Conservation (phyloP, 495 filamentous ascomycete species). For the Podospora pseudoanserina region DNA sequence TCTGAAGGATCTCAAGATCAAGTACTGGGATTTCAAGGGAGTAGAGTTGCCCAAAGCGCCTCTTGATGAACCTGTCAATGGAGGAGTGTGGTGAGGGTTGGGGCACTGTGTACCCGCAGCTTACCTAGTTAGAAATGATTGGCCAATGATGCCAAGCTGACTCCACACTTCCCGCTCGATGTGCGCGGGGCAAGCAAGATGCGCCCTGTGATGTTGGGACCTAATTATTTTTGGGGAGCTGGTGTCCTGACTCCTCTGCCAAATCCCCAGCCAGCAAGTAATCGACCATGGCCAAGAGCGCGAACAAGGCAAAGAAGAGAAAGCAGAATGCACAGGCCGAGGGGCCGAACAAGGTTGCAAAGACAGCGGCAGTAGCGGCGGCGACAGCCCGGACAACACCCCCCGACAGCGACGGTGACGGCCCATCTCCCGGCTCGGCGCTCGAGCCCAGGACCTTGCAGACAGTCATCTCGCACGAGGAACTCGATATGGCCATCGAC, state of each 20-base stretch:
- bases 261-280: neutral
- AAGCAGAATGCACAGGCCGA: constrained; percentile 15
- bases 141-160: neutral
- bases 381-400: constrained; percentile 1
- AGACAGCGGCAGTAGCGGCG: constrained; percentile 15
- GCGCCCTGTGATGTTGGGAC: neutral
- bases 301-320: neutral
- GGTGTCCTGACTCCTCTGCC: neutral
- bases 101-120: no score
- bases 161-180: neutral
- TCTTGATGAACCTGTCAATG: neutral
- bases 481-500: constrained; percentile 46
- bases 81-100: neutral
- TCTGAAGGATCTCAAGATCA: constrained; percentile 7
- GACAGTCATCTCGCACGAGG: constrained; percentile 39
- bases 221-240: neutral
- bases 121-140: neutral
- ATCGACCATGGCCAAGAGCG: neutral
- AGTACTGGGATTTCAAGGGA: constrained; percentile 6
- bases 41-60: neutral
- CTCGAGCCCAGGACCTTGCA: constrained; percentile 33
- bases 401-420: constrained; percentile 7
- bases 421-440: constrained; percentile 12
- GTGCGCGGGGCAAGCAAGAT: neutral
- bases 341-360: constrained; percentile 30